A percentile compares a stretch with the other conserved stretches of the same genome.
These are phyloP conservation scores for Mucor mucedo DNA, from an alignment of 371 early-diverging fungal genomes.

Conservation along the genomic window DNA sequence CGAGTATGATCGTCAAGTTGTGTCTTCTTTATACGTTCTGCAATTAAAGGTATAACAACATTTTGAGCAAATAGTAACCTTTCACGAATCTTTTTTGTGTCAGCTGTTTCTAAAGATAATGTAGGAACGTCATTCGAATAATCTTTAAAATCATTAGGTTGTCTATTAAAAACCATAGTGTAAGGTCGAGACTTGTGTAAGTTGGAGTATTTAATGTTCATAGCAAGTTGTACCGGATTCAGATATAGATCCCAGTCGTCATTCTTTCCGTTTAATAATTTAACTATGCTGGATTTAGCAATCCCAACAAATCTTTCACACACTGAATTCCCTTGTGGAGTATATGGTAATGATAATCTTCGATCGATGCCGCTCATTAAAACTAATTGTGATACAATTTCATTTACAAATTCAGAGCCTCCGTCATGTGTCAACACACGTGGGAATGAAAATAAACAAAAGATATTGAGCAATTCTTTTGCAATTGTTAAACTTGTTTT, in stretches of 20 bases:
- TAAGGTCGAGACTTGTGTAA: conserved; percentile 16
- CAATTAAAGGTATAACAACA: conserved; percentile 8
- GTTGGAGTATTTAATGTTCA: conserved; percentile 10
- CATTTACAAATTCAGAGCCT: conserved; percentile 1
- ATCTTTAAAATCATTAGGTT: conserved; percentile 12
- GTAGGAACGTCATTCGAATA: background rate
- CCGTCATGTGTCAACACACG: conserved; percentile 1
- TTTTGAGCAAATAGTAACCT: background rate
- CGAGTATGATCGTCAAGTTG: conserved; percentile 3
- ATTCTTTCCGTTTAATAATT: conserved; percentile 3
- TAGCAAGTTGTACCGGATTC: background rate
- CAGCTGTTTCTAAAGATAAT: conserved; percentile 1
- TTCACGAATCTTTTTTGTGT: background rate
- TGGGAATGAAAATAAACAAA: conserved; percentile 13
- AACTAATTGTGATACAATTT: conserved; percentile 5
- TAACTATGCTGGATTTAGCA: conserved; percentile 3
- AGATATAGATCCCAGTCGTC: conserved; percentile 12
- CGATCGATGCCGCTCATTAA: conserved; percentile 8
- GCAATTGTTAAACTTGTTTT: conserved; percentile 3
- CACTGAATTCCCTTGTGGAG: conserved; percentile 1
- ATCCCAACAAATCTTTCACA: conserved; percentile 4
- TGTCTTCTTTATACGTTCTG: conserved; percentile 6
- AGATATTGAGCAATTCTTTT: conserved; percentile 7
- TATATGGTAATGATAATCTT: conserved; percentile 5
- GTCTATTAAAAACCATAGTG: conserved; percentile 17